Percentiles rank a stretch among this genome's conserved stretches.
Conservation (phyloP, 1,284 basidiomycete genomes). For the Peniophora sp. region DNA sequence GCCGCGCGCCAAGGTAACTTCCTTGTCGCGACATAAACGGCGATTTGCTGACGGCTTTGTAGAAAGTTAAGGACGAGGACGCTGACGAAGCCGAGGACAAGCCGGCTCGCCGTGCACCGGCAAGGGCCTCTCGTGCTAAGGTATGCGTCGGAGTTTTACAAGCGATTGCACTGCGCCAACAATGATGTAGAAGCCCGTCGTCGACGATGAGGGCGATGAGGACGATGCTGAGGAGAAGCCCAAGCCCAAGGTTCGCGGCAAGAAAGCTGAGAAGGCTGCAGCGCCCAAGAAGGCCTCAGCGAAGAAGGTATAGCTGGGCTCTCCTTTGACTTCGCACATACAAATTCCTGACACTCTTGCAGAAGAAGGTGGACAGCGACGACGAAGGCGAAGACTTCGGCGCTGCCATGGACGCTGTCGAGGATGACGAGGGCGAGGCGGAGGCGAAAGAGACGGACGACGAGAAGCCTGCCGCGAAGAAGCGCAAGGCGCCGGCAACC, state of each 20-base stretch:
- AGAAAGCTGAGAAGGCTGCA: slow-evolving; percentile 20
- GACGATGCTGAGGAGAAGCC: slow-evolving; percentile 18
- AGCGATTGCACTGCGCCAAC: not conserved
- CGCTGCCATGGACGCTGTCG: slow-evolving; percentile 26
- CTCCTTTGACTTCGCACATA: too few species aligned
- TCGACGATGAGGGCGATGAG: slow-evolving; percentile 1
- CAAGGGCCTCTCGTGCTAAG: too few species aligned
- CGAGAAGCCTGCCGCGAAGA: slow-evolving; percentile 20
- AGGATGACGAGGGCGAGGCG: slow-evolving; percentile 21
- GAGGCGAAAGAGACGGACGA: slow-evolving; percentile 21
- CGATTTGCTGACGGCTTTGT: not conserved
- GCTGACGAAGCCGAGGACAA: not conserved
- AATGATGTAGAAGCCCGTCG: not conserved
- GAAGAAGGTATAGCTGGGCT: slow-evolving; percentile 14
- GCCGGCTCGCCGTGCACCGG: too few species aligned
- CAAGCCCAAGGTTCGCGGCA: slow-evolving; percentile 31
- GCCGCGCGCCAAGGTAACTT: slow-evolving; percentile 1
- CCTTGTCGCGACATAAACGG: too few species aligned
- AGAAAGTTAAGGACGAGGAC: slow-evolving; percentile 1
- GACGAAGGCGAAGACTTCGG: slow-evolving; percentile 23
- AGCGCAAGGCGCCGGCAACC: slow-evolving; percentile 26
- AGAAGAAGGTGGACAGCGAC: not conserved
- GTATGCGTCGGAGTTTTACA: too few species aligned
- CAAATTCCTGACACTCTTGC: too few species aligned
- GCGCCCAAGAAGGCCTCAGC: slow-evolving; percentile 20